Percentiles rank a stretch among this genome's conserved stretches.
Evolutionary conservation across 2,329 filamentous ascomycete species (phyloP).

Genomic region (Colletotrichum scovillei): DNA sequence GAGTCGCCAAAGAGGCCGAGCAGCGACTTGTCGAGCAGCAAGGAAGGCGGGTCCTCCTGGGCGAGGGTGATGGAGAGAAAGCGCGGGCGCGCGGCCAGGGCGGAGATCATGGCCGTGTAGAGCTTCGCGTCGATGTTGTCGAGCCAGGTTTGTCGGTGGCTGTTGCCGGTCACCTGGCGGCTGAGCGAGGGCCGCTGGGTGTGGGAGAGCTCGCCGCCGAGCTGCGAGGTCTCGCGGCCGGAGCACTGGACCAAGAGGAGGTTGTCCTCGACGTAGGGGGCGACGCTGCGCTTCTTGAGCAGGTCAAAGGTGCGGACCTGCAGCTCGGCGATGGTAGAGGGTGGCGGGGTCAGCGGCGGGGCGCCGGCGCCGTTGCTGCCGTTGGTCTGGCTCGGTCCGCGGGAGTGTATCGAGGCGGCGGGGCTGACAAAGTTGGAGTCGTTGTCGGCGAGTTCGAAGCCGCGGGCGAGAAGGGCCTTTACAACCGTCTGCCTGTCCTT

Average conservation of each 20-base stretch:
- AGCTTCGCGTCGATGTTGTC: slow-evolving; percentile 72
- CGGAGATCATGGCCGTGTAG: slow-evolving; percentile 72
- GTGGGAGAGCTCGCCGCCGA: slow-evolving; percentile 51
- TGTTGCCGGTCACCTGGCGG: slow-evolving; percentile 50
- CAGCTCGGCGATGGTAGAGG: slow-evolving; percentile 81
- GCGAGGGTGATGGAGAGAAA: slow-evolving; percentile 82
- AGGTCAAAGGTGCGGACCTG: slow-evolving; percentile 85
- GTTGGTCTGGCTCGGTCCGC: slow-evolving; percentile 44
- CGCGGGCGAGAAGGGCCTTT: slow-evolving; percentile 78
- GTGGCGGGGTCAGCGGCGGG: slow-evolving; percentile 78
- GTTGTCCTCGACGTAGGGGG: slow-evolving; percentile 74
- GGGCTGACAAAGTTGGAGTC: slow-evolving; percentile 74
- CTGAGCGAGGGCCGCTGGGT: slow-evolving; percentile 43
- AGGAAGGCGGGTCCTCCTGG: slow-evolving; percentile 77
- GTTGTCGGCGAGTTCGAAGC: slow-evolving; percentile 84
- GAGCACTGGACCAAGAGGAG: slow-evolving; percentile 87
- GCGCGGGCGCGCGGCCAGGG: slow-evolving; percentile 69
- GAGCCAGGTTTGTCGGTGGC: slow-evolving; percentile 59
- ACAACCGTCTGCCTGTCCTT: slow-evolving; percentile 81
- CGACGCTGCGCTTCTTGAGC: slow-evolving; percentile 81
- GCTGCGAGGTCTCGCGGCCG: slow-evolving; percentile 63
- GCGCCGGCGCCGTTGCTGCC: slow-evolving; percentile 49
- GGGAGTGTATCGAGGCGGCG: slow-evolving; percentile 52
- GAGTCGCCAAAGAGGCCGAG: slow-evolving; percentile 76
- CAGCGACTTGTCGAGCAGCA: slow-evolving; percentile 77